Percentiles rank a stretch among this genome's conserved stretches.
phyloP scores from a whole-genome alignment of 345 rosid species.

The Punica granatum region DNA sequence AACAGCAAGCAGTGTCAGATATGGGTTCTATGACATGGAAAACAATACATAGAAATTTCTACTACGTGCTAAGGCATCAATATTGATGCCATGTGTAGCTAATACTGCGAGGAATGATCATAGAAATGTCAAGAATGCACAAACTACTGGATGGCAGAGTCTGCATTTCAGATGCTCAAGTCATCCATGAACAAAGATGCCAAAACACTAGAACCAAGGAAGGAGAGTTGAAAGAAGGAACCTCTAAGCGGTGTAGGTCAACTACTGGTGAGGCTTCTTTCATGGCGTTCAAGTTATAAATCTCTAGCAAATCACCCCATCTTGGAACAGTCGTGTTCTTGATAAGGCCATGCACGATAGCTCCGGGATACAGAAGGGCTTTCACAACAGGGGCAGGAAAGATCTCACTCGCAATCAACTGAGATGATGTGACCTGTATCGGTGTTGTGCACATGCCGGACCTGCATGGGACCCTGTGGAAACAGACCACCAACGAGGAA shows the following conservation, averaged over 20 bases:
- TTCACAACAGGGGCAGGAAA: slow-evolving; percentile 77
- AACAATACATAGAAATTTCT: not conserved
- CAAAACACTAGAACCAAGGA: slow-evolving; percentile 1
- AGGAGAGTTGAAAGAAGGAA: slow-evolving; percentile 17
- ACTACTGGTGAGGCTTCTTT: slow-evolving; percentile 69
- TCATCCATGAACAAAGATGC: not conserved
- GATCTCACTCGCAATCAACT: slow-evolving; percentile 86
- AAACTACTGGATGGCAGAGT: not conserved
- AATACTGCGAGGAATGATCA: not conserved
- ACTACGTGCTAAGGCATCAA: no score
- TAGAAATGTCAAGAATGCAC: not conserved
- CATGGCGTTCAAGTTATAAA: slow-evolving; percentile 57
- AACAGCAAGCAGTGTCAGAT: not conserved
- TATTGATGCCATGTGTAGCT: no score
- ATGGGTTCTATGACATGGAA: not conserved
- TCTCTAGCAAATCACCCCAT: slow-evolving; percentile 58
- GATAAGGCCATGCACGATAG: slow-evolving; percentile 48
- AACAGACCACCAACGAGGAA: not conserved
- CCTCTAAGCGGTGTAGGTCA: slow-evolving; percentile 95
- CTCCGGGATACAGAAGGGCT: slow-evolving; percentile 84
- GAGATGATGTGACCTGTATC: slow-evolving; percentile 87
- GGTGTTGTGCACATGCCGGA: slow-evolving; percentile 87
- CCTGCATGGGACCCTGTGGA: slow-evolving; percentile 72
- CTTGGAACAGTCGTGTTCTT: slow-evolving; percentile 54
- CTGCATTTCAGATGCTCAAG: not conserved